phyloP scores from a whole-genome alignment of 306 rosid genomes.

The Vicia villosa region DNA sequence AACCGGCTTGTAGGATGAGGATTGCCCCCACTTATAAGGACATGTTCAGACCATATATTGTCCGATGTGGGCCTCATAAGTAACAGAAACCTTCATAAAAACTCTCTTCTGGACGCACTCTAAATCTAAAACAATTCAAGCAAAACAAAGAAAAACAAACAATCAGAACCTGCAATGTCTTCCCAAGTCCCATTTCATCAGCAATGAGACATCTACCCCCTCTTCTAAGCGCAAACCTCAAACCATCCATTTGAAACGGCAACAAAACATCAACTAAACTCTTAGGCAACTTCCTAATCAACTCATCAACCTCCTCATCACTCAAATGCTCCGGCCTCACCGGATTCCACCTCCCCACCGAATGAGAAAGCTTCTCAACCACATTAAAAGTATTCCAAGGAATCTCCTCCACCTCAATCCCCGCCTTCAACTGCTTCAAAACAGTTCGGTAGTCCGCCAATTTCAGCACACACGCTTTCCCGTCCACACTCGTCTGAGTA shows the following conservation, averaged over 20 bases:
- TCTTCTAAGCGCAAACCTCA: constrained; percentile 75
- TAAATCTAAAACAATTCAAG: not conserved
- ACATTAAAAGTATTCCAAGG: constrained; percentile 81
- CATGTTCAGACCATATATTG: no score
- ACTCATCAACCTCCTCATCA: constrained; percentile 68
- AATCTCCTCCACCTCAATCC: constrained; percentile 70
- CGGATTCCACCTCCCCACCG: constrained; percentile 61
- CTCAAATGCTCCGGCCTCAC: constrained; percentile 73
- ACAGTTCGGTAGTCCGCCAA: constrained; percentile 56
- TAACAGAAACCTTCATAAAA: constrained; percentile 1
- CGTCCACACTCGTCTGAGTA: constrained; percentile 71
- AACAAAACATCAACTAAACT: constrained; percentile 52
- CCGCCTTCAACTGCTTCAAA: constrained; percentile 59
- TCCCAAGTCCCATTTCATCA: constrained; percentile 97
- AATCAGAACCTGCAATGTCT: constrained; percentile 79
- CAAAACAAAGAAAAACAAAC: not conserved
- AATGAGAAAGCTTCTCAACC: constrained; percentile 67
- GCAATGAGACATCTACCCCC: constrained; percentile 96
- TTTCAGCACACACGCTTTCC: constrained; percentile 67
- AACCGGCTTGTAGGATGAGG: no score
- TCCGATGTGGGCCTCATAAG: no score
- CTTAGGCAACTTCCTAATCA: constrained; percentile 66
- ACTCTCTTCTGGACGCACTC: not conserved
- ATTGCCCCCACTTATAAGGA: no score
- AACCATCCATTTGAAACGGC: constrained; percentile 87